Evolutionary conservation across 768 basidiomycete species (phyloP).

Genomic region (Podaxis sp.): DNA sequence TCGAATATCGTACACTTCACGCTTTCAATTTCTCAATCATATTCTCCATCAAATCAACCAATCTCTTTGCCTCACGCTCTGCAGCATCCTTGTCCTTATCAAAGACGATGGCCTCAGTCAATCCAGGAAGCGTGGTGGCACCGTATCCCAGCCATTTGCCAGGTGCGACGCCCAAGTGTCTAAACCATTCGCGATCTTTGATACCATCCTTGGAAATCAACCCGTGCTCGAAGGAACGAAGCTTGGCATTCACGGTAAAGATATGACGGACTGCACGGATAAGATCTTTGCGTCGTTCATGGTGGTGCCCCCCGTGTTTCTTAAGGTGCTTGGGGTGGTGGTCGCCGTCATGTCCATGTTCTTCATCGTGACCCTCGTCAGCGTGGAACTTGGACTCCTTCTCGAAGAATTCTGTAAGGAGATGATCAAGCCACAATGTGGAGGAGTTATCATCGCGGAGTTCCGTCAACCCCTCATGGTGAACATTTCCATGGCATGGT

Average conservation of each 20-base stretch:
- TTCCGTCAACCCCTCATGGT: too few relatives aligned
- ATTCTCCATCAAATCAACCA: constrained; percentile 47
- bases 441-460: background rate
- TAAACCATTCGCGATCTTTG: constrained; percentile 76
- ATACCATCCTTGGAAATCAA: constrained; percentile 72
- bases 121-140: constrained; percentile 77
- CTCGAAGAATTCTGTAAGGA: background rate
- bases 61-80: constrained; percentile 51
- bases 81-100: constrained; percentile 63
- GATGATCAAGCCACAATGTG: background rate
- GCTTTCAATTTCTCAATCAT: constrained; percentile 37
- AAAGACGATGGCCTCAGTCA: constrained; percentile 72
- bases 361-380: background rate
- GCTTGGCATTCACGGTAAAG: constrained; percentile 51
- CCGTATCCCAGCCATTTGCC: constrained; percentile 82
- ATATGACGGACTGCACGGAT: constrained; percentile 51
- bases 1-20: constrained; percentile 17
- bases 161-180: constrained; percentile 73
- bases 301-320: background rate
- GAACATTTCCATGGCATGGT: background rate
- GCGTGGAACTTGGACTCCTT: background rate
- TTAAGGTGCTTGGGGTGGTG: background rate
- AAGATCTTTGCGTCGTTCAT: constrained; percentile 23
- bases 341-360: background rate
- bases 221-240: constrained; percentile 62